Base-by-base conservation (phyloP, 2,329 filamentous ascomycete genomes). In the Fusarium haematococcum region DNA sequence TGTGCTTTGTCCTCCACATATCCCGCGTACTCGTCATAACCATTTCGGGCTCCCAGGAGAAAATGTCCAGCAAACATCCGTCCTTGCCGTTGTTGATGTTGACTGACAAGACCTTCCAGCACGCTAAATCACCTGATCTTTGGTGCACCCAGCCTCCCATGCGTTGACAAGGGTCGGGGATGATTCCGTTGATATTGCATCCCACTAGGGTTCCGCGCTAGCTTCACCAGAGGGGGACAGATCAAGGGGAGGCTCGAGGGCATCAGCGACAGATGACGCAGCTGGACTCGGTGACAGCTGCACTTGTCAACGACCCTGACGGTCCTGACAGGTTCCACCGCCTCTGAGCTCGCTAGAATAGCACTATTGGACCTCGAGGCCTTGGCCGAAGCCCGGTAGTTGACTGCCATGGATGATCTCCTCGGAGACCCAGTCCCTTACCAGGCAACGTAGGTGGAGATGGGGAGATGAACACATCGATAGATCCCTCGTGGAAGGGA, bases 41-140 rank as follows among this genome's bases (percentile, higher is more conserved):
- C 23, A n/a, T 58, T 23, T 37, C 16, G 13, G 27, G n/a, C 6
- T 35, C 14, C n/a, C 9, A 6, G 32, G 10, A 27, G 27, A 35
- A 27, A 57, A 60, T 61, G 32, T 59, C 23, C 45, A 57, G 27
- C 25, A 32, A 45, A 50, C n/a, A 54, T 45, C 59, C 30, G 18
- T 37, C 61, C 65, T 58, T 33, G 20, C 64, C 37, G 27, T 45
- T 65, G 67, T 45, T 65, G 67, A 67, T 37, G 45, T 70, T 23
- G 35, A 33, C 60, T 18, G 56, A 58, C 68, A 71, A 58, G 43
- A 23, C 45, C 20, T 58, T n/a, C 32, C 27, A 58, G 60, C 58
- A 69, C 77, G 73, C 74, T 76, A 79, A 78, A 77, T 79, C 76
- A 79, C 77, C 76, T 78, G 76, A 79, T 79, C 75, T 63, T 68